Percentiles rank a stretch among this genome's conserved stretches.
These are phyloP conservation scores for Pisolithus microcarpus DNA, from an alignment of 768 basidiomycete genomes.

Conservation along the genomic window DNA sequence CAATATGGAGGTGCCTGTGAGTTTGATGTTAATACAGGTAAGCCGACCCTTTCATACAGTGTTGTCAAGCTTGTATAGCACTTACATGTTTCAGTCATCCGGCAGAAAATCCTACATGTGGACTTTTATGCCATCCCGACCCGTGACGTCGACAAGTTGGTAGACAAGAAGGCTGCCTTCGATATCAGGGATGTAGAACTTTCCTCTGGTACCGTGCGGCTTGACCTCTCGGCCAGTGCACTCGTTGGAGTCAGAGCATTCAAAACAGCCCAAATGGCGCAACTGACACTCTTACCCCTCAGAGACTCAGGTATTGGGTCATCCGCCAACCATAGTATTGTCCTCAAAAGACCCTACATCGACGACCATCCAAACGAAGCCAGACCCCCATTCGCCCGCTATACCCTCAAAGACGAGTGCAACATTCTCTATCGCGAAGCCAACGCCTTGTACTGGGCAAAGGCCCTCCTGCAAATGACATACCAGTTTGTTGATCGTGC, in stretches of 20 bases:
- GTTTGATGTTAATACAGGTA: slow-evolving; percentile 1
- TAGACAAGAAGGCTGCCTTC: neutral
- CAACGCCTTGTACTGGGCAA: slow-evolving; percentile 8
- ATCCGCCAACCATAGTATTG: neutral
- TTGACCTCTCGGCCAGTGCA: neutral
- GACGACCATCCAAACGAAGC: neutral
- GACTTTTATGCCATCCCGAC: neutral
- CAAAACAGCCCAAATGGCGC: slow-evolving; percentile 2
- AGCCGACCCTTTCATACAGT: neutral
- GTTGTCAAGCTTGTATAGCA: no score
- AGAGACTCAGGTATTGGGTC: no score
- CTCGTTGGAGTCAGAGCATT: slow-evolving; percentile 5
- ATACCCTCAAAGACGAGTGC: neutral
- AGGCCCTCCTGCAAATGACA: slow-evolving; percentile 2
- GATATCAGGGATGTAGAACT: neutral
- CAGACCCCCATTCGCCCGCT: neutral
- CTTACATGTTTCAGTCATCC: neutral
- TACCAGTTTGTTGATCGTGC: slow-evolving; percentile 5
- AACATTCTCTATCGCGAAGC: no score
- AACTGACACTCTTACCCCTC: neutral
- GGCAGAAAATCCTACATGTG: neutral
- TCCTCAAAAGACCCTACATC: slow-evolving; percentile 1
- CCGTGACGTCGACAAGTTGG: neutral
- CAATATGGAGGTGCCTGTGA: neutral
- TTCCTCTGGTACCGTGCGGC: neutral